Base-by-base conservation (phyloP, 2,329 filamentous ascomycete species). In the Cladosporium sp. region DNA sequence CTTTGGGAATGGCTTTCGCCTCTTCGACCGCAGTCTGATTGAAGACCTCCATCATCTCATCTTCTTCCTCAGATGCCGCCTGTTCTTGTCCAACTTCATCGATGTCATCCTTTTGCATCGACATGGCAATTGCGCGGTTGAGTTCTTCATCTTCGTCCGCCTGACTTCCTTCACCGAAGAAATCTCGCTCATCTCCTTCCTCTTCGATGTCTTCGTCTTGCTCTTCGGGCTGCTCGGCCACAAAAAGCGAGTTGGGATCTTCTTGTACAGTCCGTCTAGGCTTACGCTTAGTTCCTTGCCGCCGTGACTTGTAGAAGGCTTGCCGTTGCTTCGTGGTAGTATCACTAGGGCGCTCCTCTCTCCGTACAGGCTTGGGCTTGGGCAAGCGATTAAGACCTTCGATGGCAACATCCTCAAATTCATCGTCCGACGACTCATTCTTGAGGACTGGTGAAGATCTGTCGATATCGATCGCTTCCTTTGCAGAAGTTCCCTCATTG, bases 381-480 rank as follows among this genome's bases (percentile, higher is more conserved):
- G 92, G 91, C 15, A 97, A 75, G 52, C 92, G 82, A 67, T 97
- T 97, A 12, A 97, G 70, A 0, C 92, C 92, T 71, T 94, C 90
- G 50, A 97, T 92, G 0, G 92, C 92, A 3, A 97, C 88, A 73
- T 97, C 92, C 71, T 97, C 92, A 67, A 97, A 97, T 9, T 90
- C 89, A 1, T 86, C 84, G 3, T 84, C 80, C 5, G 65, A 64
- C 1, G 81, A 79, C 2, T 83, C 77, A 61, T 83, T 81, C 1
- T 80, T 78, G 11, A 71, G 67, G 11, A 72, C 69, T 36, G 72
- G 67, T 80, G 78, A 66, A 83, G 80, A 56, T 78, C 74, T 84
- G 70, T 99, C 94, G 17, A 99, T 84, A 70, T 97, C 92, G 61
- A 99, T 97, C 0, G 94, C 93, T 71, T 92, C 96, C 63, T 92